Conservation (phyloP, 768 basidiomycete genomes). For the Jaapia argillacea region DNA sequence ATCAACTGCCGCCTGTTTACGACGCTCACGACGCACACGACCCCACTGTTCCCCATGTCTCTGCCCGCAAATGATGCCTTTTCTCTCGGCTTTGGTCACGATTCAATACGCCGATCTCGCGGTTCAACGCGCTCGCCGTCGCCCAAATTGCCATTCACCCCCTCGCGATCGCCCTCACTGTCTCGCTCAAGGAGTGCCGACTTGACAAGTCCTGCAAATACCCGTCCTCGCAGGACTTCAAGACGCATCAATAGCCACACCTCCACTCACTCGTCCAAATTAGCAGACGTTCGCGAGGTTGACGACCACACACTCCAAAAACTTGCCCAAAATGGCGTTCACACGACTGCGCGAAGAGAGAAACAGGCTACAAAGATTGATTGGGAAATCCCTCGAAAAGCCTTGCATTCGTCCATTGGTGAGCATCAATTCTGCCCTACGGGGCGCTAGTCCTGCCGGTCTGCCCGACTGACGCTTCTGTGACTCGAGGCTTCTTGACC, state of each 20-base stretch:
- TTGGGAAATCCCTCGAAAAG: constrained; percentile 88
- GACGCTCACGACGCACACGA: neutral
- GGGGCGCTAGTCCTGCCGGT: neutral
- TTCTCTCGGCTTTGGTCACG: constrained; percentile 24
- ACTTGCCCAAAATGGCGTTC: neutral
- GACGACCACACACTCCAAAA: neutral
- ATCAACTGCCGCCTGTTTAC: too few relatives aligned
- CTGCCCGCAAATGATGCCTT: constrained; percentile 26
- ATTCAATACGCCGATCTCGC: constrained; percentile 18
- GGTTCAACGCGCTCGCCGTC: constrained; percentile 34
- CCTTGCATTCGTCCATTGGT: constrained; percentile 86
- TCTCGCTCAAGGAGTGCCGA: too few relatives aligned
- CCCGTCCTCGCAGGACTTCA: neutral
- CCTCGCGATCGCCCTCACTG: constrained; percentile 10
- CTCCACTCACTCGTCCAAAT: neutral
- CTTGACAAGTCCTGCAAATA: too few relatives aligned
- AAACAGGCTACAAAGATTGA: constrained; percentile 22
- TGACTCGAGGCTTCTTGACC: constrained; percentile 51
- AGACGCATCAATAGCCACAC: too few relatives aligned
- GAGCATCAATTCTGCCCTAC: constrained; percentile 23
- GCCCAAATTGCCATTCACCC: constrained; percentile 33
- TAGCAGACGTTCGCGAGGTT: neutral
- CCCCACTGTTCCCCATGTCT: constrained; percentile 12
- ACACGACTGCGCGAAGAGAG: neutral
- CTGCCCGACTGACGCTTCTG: constrained; percentile 5